Conservation (phyloP, 1,284 basidiomycete genomes). For the Microbotryomycetes sp. region DNA sequence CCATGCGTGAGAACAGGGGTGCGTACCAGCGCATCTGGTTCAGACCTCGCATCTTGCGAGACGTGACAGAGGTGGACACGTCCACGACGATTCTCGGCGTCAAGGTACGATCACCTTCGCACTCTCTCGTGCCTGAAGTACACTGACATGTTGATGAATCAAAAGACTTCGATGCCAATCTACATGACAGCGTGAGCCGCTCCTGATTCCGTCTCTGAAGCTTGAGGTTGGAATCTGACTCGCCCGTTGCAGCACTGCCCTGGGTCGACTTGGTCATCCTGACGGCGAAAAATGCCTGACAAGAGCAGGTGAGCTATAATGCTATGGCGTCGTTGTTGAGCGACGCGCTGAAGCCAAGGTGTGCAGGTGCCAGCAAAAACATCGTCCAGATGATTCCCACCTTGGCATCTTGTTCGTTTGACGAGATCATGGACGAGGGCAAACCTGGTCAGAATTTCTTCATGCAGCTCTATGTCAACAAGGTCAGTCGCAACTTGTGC, state of each 20-base stretch:
- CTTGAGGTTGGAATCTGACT: conserved; percentile 54
- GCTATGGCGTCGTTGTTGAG: conserved; percentile 28
- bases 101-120: background rate
- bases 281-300: conserved; percentile 41
- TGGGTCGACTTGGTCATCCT: conserved; percentile 69
- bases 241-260: conserved; percentile 64
- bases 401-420: conserved; percentile 59
- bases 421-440: conserved; percentile 78
- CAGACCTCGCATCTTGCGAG: conserved; percentile 75
- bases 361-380: conserved; percentile 68
- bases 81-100: conserved; percentile 69
- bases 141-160: conserved; percentile 12
- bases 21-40: conserved; percentile 87
- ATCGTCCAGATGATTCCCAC: conserved; percentile 77
- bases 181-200: conserved; percentile 7
- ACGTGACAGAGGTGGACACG: conserved; percentile 76
- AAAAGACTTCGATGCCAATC: background rate
- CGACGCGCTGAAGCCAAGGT: conserved; percentile 77
- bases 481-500: background rate
- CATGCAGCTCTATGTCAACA: conserved; percentile 30
- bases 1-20: conserved; percentile 70
- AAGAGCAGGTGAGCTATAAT: background rate
- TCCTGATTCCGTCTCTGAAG: background rate
- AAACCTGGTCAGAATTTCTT: conserved; percentile 64
- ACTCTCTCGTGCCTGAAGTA: background rate